Evolutionary conservation across 1,139 yeast species (phyloP), one percentile per base, ranked within the genome.

Genomic region (Pichia sp.): DNA sequence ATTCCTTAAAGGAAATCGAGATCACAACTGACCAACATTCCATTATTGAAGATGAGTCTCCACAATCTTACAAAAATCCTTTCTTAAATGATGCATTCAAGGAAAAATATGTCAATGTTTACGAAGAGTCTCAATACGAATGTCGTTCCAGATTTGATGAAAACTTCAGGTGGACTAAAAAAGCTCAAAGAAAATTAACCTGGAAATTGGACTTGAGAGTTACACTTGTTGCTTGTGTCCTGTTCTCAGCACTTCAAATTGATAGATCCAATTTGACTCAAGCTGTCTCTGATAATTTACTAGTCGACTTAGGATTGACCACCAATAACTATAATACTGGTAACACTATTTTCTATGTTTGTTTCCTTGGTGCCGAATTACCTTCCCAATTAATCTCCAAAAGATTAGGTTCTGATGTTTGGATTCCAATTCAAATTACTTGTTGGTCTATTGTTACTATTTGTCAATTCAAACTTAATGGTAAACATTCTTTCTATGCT

Each of bases 361-460:
- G 74, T 40, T 79, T 78, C 57, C 60, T 79, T 46, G 58, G 62
- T n/a, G 75, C 79, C 14, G 83, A 79, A 58, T 61, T 79, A 18
- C 83, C 83, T 0, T 77, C 83, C 1, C 82, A 77, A 57, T 62
- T 78, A 54, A 56, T 78, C 17, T 72, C 81, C 10, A 78, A 79
- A 56, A 69, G 67, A 46, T 46, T 78, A 24, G 84, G 83, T 7
- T 73, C 80, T 4, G 82, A 77, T 57, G 55, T 70, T 37, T 79
- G 79, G 73, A 70, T 78, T 42, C 84, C 84, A 0, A 63, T 69
- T 33, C 83, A 78, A 56, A 70, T 78, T 63, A 56, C 65, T 11
- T 49, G 67, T 3, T 79, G 83, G 83, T 72, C 79, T 36, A 46
- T 73, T n/a, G 76, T 76, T 4, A 74, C 81, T 1, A 63, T 75